phyloP scores from a whole-genome alignment of 805 yeast species.

The Komagataella kurtzmanii region DNA sequence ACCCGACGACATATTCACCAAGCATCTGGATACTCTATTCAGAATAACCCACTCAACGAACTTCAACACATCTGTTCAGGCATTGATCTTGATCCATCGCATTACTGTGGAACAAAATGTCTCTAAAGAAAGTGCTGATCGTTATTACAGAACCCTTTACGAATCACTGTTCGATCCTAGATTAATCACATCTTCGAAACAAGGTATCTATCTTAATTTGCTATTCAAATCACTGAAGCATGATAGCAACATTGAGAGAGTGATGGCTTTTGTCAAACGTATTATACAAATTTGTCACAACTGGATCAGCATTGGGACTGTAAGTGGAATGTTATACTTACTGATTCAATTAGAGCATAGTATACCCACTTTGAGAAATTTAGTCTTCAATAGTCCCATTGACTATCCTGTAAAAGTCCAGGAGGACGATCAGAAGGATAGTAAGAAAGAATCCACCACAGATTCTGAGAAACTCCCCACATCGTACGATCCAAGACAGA shows the following conservation, averaged over 20 bases:
- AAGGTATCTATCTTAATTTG: constrained; percentile 80
- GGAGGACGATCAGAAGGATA: constrained; percentile 21
- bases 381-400: constrained; percentile 40
- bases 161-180: constrained; percentile 83
- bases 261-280: constrained; percentile 84
- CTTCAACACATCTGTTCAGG: constrained; percentile 89
- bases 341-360: constrained; percentile 53
- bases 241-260: constrained; percentile 51
- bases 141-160: constrained; percentile 80
- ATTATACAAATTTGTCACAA: constrained; percentile 71
- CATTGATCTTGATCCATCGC: constrained; percentile 74
- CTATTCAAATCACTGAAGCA: constrained; percentile 71
- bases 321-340: constrained; percentile 70
- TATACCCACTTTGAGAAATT: constrained; percentile 52
- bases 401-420: constrained; percentile 36
- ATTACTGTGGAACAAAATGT: constrained; percentile 50
- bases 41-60: constrained; percentile 88
- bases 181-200: constrained; percentile 77
- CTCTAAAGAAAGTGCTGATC: constrained; percentile 26
- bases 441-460: constrained; percentile 12
- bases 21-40: constrained; percentile 75
- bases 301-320: constrained; percentile 83
- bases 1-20: constrained; percentile 53
- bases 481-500: constrained; percentile 67
- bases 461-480: constrained; percentile 6